A percentile compares a stretch with the other conserved stretches of the same genome.
Evolutionary conservation across 805 yeast genomes (phyloP).

Genomic region (Pichia gijzeniarum): DNA sequence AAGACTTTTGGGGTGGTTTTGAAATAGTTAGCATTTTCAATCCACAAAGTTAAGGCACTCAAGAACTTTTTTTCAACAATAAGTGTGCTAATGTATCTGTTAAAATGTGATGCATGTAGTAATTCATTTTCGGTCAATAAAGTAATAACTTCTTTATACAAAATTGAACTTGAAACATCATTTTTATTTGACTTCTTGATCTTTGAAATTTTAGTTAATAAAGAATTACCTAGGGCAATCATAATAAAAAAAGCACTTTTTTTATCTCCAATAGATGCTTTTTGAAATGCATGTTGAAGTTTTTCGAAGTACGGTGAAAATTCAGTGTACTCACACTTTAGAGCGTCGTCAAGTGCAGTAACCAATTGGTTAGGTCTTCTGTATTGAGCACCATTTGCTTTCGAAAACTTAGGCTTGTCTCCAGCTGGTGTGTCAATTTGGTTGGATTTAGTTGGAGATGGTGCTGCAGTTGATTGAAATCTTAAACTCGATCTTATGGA

Average conservation of each 20-base stretch:
- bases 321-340: conserved; percentile 9
- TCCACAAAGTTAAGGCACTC: conserved; percentile 26
- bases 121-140: conserved; percentile 16
- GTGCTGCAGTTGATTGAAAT: conserved; percentile 1
- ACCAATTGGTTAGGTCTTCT: no score
- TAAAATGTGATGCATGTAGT: conserved; percentile 25
- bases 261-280: conserved; percentile 1
- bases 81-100: conserved; percentile 20
- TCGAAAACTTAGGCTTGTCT: neutral
- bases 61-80: conserved; percentile 20
- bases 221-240: conserved; percentile 6
- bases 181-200: conserved; percentile 11
- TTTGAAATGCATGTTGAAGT: conserved; percentile 7
- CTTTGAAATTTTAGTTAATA: conserved; percentile 7
- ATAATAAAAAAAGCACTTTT: neutral
- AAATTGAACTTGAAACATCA: conserved; percentile 19
- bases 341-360: conserved; percentile 3
- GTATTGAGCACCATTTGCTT: neutral
- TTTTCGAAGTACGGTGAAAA: conserved; percentile 13
- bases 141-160: conserved; percentile 19
- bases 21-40: conserved; percentile 23
- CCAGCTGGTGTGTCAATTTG: neutral
- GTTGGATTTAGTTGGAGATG: neutral
- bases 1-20: conserved; percentile 17
- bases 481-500: neutral